Conservation (phyloP, 1,284 basidiomycete genomes). For the Ustilago trichophora region DNA sequence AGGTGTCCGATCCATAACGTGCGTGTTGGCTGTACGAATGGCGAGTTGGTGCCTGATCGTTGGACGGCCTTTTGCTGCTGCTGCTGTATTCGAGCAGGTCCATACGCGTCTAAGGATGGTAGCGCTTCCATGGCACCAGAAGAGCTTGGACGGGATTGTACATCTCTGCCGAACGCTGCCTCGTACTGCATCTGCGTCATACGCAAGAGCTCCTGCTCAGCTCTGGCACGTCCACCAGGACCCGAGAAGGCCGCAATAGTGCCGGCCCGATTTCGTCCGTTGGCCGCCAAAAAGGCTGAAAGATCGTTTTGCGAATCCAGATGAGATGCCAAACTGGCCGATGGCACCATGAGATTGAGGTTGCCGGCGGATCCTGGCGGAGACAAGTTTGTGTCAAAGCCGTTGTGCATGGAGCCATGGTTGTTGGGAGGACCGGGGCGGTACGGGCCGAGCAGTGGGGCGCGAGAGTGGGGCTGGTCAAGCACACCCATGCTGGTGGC, state of each 20-base stretch:
- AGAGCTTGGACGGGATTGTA: conserved; percentile 14
- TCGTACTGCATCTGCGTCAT: conserved; percentile 40
- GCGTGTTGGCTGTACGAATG: conserved; percentile 78
- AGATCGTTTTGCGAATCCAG: conserved; percentile 17
- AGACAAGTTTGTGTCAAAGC: conserved; percentile 3
- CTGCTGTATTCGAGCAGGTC: conserved; percentile 17
- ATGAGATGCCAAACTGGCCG: not conserved
- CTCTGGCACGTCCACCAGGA: conserved; percentile 52
- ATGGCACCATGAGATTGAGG: conserved; percentile 1
- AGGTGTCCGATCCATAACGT: conserved; percentile 98
- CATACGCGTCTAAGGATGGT: conserved; percentile 7
- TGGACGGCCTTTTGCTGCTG: conserved; percentile 3
- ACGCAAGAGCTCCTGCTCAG: conserved; percentile 57
- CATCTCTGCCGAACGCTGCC: conserved; percentile 1
- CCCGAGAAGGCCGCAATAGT: conserved; percentile 62
- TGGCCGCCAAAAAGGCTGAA: conserved; percentile 13
- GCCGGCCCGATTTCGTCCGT: conserved; percentile 53
- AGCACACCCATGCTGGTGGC: conserved; percentile 48
- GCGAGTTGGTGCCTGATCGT: conserved; percentile 68
- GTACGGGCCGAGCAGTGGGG: conserved; percentile 8
- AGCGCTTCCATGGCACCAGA: conserved; percentile 19
- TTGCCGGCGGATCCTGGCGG: conserved; percentile 1
- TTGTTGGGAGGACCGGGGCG: not conserved
- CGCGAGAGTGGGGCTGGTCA: conserved; percentile 22
- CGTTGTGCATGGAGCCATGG: not conserved